A percentile compares a stretch with the other conserved stretches of the same genome.
These are phyloP conservation scores for Trichoderma sp. DNA, from an alignment of 2,329 filamentous ascomycete genomes.

Conservation along the genomic window DNA sequence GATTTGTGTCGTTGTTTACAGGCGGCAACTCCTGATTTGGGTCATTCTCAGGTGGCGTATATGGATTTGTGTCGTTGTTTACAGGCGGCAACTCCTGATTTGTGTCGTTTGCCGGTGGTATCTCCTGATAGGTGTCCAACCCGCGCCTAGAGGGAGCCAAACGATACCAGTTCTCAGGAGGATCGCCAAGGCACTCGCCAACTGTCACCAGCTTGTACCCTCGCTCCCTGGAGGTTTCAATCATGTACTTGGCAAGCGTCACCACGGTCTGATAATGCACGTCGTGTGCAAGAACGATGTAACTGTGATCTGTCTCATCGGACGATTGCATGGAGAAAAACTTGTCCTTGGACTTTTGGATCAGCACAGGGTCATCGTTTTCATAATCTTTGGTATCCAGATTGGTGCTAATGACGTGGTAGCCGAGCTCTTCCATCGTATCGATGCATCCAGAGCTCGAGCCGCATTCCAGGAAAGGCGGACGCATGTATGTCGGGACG, in stretches of 20 bases:
- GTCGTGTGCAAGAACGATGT: constrained; percentile 54
- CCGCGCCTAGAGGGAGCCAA: constrained; percentile 23
- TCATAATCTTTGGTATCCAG: constrained; percentile 61
- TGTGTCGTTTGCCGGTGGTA: background rate
- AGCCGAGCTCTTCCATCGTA: constrained; percentile 43
- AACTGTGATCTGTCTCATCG: constrained; percentile 32
- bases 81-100: background rate
- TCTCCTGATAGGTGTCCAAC: constrained; percentile 6
- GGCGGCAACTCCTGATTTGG: constrained; percentile 11
- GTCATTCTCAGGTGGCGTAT: constrained; percentile 34
- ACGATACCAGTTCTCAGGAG: constrained; percentile 53
- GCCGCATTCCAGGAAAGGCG: constrained; percentile 45
- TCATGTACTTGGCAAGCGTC: constrained; percentile 43
- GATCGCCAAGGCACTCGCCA: constrained; percentile 56
- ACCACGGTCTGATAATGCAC: constrained; percentile 47
- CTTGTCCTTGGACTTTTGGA: constrained; percentile 43
- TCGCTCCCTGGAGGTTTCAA: constrained; percentile 37
- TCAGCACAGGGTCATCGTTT: constrained; percentile 48
- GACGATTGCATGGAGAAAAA: constrained; percentile 38
- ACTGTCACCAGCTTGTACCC: constrained; percentile 52
- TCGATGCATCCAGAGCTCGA: constrained; percentile 38
- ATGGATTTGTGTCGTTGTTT: background rate
- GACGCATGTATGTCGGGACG: constrained; percentile 43
- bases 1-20: background rate
- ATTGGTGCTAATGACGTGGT: constrained; percentile 56